Conservation (phyloP, 1,284 basidiomycete species). For the Malassezia sympodialis region DNA sequence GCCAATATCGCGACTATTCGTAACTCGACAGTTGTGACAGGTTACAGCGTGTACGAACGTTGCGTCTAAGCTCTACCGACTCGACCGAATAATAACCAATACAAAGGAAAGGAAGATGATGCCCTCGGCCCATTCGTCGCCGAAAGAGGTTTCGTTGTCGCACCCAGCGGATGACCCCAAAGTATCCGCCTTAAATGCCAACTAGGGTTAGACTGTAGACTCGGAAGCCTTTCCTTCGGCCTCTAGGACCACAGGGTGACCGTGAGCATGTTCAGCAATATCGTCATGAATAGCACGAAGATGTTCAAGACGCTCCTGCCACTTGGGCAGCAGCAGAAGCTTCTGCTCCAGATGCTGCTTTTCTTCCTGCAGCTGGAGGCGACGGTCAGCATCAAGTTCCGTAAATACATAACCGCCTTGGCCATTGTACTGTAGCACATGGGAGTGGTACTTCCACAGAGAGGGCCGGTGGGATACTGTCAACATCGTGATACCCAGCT, state of each 20-base stretch:
- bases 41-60: background rate
- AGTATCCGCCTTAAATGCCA: background rate
- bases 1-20: background rate
- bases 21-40: background rate
- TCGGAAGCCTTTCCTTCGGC: background rate
- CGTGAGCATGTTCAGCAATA: background rate
- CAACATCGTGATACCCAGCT: conserved; percentile 46
- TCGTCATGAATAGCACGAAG: conserved; percentile 50
- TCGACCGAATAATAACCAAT: background rate
- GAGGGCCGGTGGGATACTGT: conserved; percentile 57
- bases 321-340: conserved; percentile 59
- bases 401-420: conserved; percentile 61
- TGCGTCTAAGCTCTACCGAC: background rate
- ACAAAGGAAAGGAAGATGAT: conserved; percentile 10
- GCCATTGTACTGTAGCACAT: conserved; percentile 62
- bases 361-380: conserved; percentile 84
- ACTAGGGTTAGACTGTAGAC: background rate
- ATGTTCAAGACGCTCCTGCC: conserved; percentile 66
- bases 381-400: conserved; percentile 78
- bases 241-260: background rate
- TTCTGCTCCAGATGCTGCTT: conserved; percentile 53
- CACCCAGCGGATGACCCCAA: background rate
- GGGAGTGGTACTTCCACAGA: conserved; percentile 82
- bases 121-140: background rate
- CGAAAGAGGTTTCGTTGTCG: background rate